Base-by-base conservation (phyloP, 208 protist genomes). In the Leishmania lainsoni region DNA sequence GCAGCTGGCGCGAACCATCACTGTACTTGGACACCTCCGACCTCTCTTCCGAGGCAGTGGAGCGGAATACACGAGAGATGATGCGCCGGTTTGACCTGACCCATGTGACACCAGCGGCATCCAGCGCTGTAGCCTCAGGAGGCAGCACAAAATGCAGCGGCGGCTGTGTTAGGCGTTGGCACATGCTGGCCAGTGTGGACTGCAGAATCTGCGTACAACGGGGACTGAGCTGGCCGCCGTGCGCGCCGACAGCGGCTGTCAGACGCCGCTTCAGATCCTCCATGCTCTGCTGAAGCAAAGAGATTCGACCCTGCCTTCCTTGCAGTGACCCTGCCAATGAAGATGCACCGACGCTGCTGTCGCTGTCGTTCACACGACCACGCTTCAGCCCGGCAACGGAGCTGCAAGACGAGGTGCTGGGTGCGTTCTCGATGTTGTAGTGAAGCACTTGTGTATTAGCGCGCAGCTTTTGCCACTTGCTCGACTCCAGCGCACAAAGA, bases 51-150 rank as follows among this genome's bases (percentile, higher is more conserved):
- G 75, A 77, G 26, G 70, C 45, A 42, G 56, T 52, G 17, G 78
- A 68, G 22, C 91, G 86, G 80, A 97, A 93, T 2, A 94, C 86
- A 26, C 87, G 90, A n/a, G 92, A 93, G 20, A 97, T 79, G 5
- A 97, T 75, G 20, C 94, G 87, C n/a, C 86, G 76, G 80, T 94
- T 91, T 0, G 91, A 83, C 22, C 92, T 81, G 16, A 83, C 73
- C 92, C 92, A 97, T n/a, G 48, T 8, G 5, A 91, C 48, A 4
- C 83, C 89, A 1, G 74, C 80, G 1, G 87, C 86, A 4, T 81
- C 70, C 9, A 85, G 49, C 35, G 29, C 45, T 29, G 63, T 65
- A 6, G 39, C 85, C 29, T 58, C 61, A 52, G 56, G 71, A 9
- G 58, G 58, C 35, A 84, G 12, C 10, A 95, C 72, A 77, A 94